These are phyloP conservation scores for Coniochaeta sp. DNA, from an alignment of 2,329 filamentous ascomycete species.

Conservation along the genomic window DNA sequence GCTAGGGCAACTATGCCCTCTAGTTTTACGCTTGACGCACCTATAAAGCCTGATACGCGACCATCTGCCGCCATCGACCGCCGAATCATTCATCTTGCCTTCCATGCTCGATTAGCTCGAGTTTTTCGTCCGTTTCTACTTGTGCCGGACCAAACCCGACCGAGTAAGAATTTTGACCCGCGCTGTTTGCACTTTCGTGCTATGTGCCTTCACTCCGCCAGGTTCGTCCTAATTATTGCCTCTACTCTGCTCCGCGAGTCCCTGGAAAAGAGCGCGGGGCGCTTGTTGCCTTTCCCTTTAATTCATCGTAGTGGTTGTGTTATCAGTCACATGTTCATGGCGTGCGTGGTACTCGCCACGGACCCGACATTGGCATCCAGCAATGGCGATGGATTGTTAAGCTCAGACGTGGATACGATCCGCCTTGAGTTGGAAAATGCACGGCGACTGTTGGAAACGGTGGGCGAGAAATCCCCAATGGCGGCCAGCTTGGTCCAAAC, in stretches of 20 bases:
- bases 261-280: not conserved
- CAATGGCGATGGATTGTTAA: not conserved
- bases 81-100: conserved; percentile 13
- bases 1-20: conserved; percentile 11
- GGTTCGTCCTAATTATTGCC: conserved; percentile 13
- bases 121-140: conserved; percentile 19
- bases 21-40: conserved; percentile 7
- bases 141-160: not conserved
- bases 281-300: not conserved
- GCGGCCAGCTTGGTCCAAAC: conserved; percentile 9
- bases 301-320: conserved; percentile 4
- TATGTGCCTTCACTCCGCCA: conserved; percentile 17
- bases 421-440: conserved; percentile 8
- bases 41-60: conserved; percentile 9
- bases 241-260: conserved; percentile 8
- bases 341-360: conserved; percentile 9
- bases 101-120: conserved; percentile 16
- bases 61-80: conserved; percentile 10
- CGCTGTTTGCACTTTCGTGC: conserved; percentile 9
- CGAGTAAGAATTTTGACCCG: conserved; percentile 6
- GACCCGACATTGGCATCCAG: conserved; percentile 4
- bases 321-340: conserved; percentile 7
- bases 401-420: conserved; percentile 6
- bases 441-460: conserved; percentile 9
- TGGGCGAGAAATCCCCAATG: conserved; percentile 8